Percentiles rank a stretch among this genome's conserved stretches.
These are phyloP conservation scores for Debaryomyces psychrophilus DNA, from an alignment of 1,139 yeast genomes.

Conservation along the genomic window DNA sequence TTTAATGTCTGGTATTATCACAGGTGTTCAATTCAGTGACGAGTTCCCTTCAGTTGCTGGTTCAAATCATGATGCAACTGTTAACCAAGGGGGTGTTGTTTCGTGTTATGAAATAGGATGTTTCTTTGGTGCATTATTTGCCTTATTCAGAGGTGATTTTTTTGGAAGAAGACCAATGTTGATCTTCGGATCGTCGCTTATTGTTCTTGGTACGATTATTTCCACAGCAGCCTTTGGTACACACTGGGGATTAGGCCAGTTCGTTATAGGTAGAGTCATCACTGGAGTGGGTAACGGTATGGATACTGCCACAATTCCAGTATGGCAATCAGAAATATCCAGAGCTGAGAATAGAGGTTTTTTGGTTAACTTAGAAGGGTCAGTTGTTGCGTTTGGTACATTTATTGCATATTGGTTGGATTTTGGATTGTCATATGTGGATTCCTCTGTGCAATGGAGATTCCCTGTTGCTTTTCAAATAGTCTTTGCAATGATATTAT, in stretches of 20 bases:
- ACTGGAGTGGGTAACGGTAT: slow-evolving; percentile 83
- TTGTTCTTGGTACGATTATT: slow-evolving; percentile 65
- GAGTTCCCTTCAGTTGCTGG: slow-evolving; percentile 54
- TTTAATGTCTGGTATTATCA: slow-evolving; percentile 71
- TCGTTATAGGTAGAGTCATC: slow-evolving; percentile 71
- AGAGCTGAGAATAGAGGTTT: slow-evolving; percentile 72
- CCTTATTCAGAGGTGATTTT: slow-evolving; percentile 63
- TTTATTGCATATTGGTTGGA: slow-evolving; percentile 77
- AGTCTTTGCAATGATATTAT: slow-evolving; percentile 40
- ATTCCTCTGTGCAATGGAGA: slow-evolving; percentile 54
- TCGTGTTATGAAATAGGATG: slow-evolving; percentile 78
- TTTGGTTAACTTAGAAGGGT: slow-evolving; percentile 70
- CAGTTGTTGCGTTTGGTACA: slow-evolving; percentile 72
- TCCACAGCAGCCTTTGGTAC: slow-evolving; percentile 61
- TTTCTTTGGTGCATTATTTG: slow-evolving; percentile 71
- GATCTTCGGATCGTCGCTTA: slow-evolving; percentile 58
- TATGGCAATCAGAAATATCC: slow-evolving; percentile 81
- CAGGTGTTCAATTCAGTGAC: slow-evolving; percentile 58
- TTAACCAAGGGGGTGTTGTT: slow-evolving; percentile 69
- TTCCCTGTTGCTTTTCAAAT: slow-evolving; percentile 52
- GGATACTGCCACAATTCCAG: slow-evolving; percentile 79
- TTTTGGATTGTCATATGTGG: slow-evolving; percentile 66
- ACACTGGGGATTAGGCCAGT: slow-evolving; percentile 60
- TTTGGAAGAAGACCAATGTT: slow-evolving; percentile 71
- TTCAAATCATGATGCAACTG: slow-evolving; percentile 22